Base-by-base conservation (phyloP, 164 flowering plant genomes). In the Chimonanthus salicifolius region DNA sequence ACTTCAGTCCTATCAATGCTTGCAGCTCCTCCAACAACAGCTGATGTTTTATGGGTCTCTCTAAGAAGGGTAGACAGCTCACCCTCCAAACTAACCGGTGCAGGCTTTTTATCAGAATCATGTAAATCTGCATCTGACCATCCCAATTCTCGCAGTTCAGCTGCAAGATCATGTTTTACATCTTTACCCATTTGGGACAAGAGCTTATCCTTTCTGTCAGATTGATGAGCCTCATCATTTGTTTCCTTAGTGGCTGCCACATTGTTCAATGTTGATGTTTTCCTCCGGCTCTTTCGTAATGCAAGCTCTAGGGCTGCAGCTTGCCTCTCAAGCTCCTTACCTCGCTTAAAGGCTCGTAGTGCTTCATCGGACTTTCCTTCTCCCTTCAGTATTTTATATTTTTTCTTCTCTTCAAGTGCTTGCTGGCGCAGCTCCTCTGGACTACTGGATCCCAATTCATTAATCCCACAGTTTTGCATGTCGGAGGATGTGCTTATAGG, bases 321-420 rank as follows among this genome's bases (percentile, higher is more conserved):
- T 82, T 95, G 88, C 80, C 99, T 87, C 80, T 95, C 99, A 60
- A 95, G 94, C 76, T 95, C 98, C 78, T 93, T 95, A 44, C 96
- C 94, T 72, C 90, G 84, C 83, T 93, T 95, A 76, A 90, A 95
- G 45, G 99, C 96, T 80, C 74, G 86, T 54, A 95, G 75, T 68
- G 99, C 97, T 85, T 95, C 97, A 54, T 80, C 96, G 68, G 94
- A 62, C 73, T 93, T 93, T 67, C 94, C 94, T 80, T 92, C 91
- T 21, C 89, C 94, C 82, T 93, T 95, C 3, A 95, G 80, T 79
- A 83, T 69, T 82, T 77, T 90, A 74, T 93, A 88, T 67, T 85
- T 90, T 80, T 85, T 84, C 78, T 90, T 95, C 77, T 95, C 99
- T 48, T 90, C 92, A 74, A 86, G 33, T 68, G 99, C 92, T 78